Conservation (phyloP, 2,329 filamentous ascomycete genomes). For the Chrysosporium keratinophilum region DNA sequence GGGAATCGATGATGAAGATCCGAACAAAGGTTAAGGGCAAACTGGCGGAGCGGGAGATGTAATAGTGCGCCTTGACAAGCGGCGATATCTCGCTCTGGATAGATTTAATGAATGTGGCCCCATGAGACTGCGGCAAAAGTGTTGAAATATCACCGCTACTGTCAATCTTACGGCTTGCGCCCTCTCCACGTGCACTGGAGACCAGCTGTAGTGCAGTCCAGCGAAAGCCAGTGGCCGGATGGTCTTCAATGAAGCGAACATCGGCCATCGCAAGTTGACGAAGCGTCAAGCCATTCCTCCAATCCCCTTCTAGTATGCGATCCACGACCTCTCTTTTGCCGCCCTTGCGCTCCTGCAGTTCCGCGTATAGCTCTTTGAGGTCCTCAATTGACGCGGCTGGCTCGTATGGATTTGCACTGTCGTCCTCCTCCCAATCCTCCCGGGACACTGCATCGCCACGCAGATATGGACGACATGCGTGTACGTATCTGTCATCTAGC, state of each 20-base stretch:
- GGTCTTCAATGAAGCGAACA: slow-evolving; percentile 44
- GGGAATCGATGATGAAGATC: slow-evolving; percentile 68
- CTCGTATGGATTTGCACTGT: slow-evolving; percentile 58
- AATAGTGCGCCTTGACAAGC: slow-evolving; percentile 74
- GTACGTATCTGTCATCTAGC: slow-evolving; percentile 58
- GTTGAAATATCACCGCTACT: slow-evolving; percentile 25
- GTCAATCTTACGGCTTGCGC: slow-evolving; percentile 17
- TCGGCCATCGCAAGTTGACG: slow-evolving; percentile 48
- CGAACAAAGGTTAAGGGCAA: slow-evolving; percentile 61
- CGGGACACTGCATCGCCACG: background rate
- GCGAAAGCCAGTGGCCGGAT: slow-evolving; percentile 38
- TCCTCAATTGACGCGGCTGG: slow-evolving; percentile 55
- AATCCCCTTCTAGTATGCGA: slow-evolving; percentile 48
- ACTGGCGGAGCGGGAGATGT: slow-evolving; percentile 59
- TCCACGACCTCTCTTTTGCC: slow-evolving; percentile 47
- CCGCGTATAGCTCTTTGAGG: slow-evolving; percentile 54
- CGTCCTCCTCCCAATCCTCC: slow-evolving; percentile 43
- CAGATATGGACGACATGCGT: slow-evolving; percentile 51
- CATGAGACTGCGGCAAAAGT: slow-evolving; percentile 60
- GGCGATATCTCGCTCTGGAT: slow-evolving; percentile 65
- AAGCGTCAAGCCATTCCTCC: slow-evolving; percentile 46
- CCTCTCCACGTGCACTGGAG: background rate
- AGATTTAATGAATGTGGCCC: slow-evolving; percentile 65
- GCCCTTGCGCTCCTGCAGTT: slow-evolving; percentile 47
- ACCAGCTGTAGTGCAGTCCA: slow-evolving; percentile 46